Conservation (phyloP, 495 filamentous ascomycete genomes). For the Opeltia flavorubescens region DNA sequence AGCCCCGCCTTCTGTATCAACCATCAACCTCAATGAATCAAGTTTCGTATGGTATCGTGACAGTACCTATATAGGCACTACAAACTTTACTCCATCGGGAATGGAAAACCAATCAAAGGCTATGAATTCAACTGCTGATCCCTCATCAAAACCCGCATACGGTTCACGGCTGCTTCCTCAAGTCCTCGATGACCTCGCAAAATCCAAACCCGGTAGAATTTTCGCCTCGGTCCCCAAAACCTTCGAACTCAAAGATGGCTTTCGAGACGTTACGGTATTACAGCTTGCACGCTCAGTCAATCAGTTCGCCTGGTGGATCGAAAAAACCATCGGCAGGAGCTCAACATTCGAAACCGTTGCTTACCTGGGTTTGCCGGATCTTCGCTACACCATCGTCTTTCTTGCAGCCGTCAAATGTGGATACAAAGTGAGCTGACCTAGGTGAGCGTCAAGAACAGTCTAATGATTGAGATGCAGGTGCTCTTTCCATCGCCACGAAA, state of each 20-base stretch:
- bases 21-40: no score
- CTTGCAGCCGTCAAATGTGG: conserved; percentile 22
- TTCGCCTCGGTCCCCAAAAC: conserved; percentile 14
- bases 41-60: no score
- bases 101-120: no score
- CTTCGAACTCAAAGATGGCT: conserved; percentile 12
- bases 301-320: conserved; percentile 16
- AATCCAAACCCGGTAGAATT: conserved; percentile 14
- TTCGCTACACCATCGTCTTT: conserved; percentile 19
- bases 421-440: conserved; percentile 18
- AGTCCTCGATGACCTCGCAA: conserved; percentile 35
- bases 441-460: conserved; percentile 2
- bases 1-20: no score
- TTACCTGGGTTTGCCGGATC: conserved; percentile 19
- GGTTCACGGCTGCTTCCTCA: conserved; percentile 10
- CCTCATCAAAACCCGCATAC: background rate
- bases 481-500: conserved; percentile 15
- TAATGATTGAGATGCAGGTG: conserved; percentile 9
- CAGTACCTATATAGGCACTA: no score
- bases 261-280: conserved; percentile 17
- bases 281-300: conserved; percentile 16
- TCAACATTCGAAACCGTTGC: conserved; percentile 18
- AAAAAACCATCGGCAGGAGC: conserved; percentile 21
- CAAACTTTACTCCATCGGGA: no score
- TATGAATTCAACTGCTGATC: background rate